A percentile compares a stretch with the other conserved stretches of the same genome.
phyloP scores from a whole-genome alignment of 2,329 filamentous ascomycete species.

The Fusarium verticillioides region DNA sequence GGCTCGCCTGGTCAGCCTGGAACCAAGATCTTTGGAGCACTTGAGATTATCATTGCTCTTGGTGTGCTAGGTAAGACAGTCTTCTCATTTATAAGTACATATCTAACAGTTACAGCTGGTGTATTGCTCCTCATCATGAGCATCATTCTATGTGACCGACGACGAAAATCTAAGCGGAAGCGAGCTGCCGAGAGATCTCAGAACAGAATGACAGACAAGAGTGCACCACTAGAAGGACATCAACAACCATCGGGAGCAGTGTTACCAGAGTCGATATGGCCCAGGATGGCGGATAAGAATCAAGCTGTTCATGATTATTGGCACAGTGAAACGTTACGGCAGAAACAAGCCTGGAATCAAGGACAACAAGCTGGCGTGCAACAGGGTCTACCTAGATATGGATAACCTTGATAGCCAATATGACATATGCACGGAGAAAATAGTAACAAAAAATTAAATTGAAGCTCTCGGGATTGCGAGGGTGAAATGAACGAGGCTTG shows the following conservation, averaged over 20 bases:
- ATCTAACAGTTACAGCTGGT: background rate
- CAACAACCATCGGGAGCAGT: background rate
- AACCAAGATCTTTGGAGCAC: slow-evolving; percentile 16
- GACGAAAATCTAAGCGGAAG: slow-evolving; percentile 29
- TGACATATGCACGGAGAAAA: background rate
- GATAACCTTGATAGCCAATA: background rate
- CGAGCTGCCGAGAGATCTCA: background rate
- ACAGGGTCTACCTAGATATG: slow-evolving; percentile 13
- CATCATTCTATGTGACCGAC: slow-evolving; percentile 30
- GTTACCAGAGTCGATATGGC: slow-evolving; percentile 23
- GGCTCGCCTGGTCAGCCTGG: background rate
- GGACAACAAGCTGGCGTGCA: slow-evolving; percentile 8
- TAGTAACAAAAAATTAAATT: no score
- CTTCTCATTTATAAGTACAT: no score
- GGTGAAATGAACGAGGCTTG: background rate
- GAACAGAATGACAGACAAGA: slow-evolving; percentile 11
- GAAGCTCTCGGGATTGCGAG: fast-evolving
- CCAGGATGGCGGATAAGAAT: slow-evolving; percentile 24
- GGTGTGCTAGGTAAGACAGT: slow-evolving; percentile 23
- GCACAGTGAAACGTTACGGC: slow-evolving; percentile 18
- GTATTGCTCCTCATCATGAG: slow-evolving; percentile 20
- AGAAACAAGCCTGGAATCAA: slow-evolving; percentile 19
- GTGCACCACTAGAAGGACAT: background rate
- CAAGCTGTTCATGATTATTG: slow-evolving; percentile 34
- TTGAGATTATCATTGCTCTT: slow-evolving; percentile 40